Evolutionary conservation across 139 green algal genomes (phyloP).

Genomic region (Closterium sp.): DNA sequence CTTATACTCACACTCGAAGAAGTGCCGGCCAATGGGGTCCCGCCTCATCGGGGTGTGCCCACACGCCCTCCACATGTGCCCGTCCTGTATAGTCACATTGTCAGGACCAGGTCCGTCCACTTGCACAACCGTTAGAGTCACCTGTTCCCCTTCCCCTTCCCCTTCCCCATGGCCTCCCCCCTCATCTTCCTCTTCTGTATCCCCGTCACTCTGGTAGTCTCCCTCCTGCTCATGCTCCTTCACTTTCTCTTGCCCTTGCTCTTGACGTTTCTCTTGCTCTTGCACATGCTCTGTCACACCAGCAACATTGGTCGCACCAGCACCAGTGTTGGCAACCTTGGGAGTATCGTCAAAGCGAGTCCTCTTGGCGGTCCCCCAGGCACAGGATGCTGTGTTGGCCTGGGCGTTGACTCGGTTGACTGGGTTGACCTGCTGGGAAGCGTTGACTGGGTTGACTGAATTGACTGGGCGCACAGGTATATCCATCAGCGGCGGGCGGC

Average conservation of each 20-base stretch:
- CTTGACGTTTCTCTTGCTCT: too few species aligned
- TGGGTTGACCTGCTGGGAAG: neutral
- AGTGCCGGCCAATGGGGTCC: neutral
- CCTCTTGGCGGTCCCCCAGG: neutral
- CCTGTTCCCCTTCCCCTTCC: neutral
- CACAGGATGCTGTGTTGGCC: neutral
- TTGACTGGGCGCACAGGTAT: neutral
- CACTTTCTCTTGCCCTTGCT: neutral
- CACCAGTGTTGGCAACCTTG: neutral
- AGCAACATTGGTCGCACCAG: neutral
- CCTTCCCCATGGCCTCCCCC: neutral
- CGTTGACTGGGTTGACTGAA: neutral
- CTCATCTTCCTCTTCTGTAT: neutral
- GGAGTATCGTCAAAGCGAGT: neutral
- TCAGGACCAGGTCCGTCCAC: neutral
- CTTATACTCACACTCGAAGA: neutral
- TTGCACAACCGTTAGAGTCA: neutral
- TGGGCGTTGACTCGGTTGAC: neutral
- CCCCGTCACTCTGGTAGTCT: too few species aligned
- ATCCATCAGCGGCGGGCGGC: neutral
- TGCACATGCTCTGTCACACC: neutral
- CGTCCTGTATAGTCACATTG: neutral
- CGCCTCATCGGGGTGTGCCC: neutral
- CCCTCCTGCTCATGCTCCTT: neutral
- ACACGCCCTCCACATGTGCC: neutral